Percentiles rank a stretch among this genome's conserved stretches.
These are phyloP conservation scores for Trichoderma sp. DNA, from an alignment of 2,329 filamentous ascomycete genomes.

Conservation along the genomic window DNA sequence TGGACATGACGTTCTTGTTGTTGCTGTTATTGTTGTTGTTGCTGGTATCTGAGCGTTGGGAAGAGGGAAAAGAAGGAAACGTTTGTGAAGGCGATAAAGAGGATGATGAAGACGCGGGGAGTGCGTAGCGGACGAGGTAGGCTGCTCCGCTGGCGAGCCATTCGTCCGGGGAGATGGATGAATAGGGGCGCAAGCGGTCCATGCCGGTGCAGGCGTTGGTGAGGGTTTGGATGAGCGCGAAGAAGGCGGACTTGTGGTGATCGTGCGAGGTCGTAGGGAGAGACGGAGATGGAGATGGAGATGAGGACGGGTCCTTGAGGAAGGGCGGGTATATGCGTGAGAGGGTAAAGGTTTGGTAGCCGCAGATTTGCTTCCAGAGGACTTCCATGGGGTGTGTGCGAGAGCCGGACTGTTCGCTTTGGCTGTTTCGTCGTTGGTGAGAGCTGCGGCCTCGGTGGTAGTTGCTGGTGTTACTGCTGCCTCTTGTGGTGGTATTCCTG, in stretches of 20 bases:
- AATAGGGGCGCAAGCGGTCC: slow-evolving; percentile 29
- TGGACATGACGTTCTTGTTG: not conserved
- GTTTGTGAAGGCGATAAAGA: not conserved
- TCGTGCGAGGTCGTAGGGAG: not conserved
- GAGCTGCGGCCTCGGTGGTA: not conserved
- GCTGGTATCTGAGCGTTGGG: not conserved
- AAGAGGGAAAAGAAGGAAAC: not conserved
- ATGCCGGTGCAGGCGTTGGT: slow-evolving; percentile 33
- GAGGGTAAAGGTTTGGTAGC: slow-evolving; percentile 27
- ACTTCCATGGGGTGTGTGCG: slow-evolving; percentile 30
- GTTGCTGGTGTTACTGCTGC: not conserved
- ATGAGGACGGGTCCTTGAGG: slow-evolving; percentile 1
- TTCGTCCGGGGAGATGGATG: slow-evolving; percentile 26
- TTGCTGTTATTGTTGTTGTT: not conserved
- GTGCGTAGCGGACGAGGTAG: slow-evolving; percentile 29
- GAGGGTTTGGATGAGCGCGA: slow-evolving; percentile 35
- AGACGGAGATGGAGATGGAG: not conserved
- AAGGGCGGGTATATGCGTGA: slow-evolving; percentile 27
- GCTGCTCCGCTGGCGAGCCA: slow-evolving; percentile 34
- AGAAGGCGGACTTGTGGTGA: slow-evolving; percentile 29
- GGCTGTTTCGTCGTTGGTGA: not conserved
- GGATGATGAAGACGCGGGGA: not conserved
- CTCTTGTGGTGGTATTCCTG: not conserved
- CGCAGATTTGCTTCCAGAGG: slow-evolving; percentile 32
- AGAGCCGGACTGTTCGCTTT: not conserved